Evolutionary conservation across 805 yeast genomes (phyloP), one percentile per base, ranked within the genome.

Genomic region (Metschnikowia koreensis): DNA sequence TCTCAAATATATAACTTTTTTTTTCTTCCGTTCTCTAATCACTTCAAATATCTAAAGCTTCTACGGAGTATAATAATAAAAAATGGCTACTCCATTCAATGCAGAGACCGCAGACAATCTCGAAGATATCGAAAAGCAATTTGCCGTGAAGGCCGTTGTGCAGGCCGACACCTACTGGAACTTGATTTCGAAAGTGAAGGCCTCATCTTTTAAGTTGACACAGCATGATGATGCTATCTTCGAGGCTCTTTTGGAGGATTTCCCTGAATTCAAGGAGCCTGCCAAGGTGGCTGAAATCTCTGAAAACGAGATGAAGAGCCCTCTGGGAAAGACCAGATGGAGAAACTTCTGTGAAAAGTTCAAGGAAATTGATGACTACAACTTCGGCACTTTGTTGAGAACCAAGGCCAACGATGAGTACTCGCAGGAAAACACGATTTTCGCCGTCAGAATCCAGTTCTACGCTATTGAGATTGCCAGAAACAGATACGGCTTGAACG

Each of bases 161-260:
- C 98, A 94, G 69, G 94, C 96, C 52, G 96, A 90, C 66, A 86
- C 97, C 1, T 94, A 93, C 80, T 94, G 97, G 97, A 77, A 79
- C 44, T 70, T 94, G 52, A 72, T 94, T 50, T 80, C 80, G 52
- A 82, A 82, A 60, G 74, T 91, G 51, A 84, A 86, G 55, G 97
- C 96, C n/a, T 81, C 94, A 41, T 81, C 80, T 60, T 77, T 93
- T 57, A 87, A 83, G 66, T 75, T 88, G 54, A 87, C 94, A 46
- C 77, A 81, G 63, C 79, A 73, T 57, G 96, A 88, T 66, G 86
- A 86, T 60, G 90, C 83, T 49, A 86, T 88, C 47, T 82, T 79
- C 60, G 78, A 78, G 26, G 73, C 76, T 41, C 76, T 88, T 51
- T 60, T 86, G 46, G 81, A 76, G 47, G 84, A 79, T 47, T 94